Evolutionary conservation across 495 filamentous ascomycete genomes (phyloP), one percentile per base, ranked within the genome.

Genomic region (Cercophora sp.): DNA sequence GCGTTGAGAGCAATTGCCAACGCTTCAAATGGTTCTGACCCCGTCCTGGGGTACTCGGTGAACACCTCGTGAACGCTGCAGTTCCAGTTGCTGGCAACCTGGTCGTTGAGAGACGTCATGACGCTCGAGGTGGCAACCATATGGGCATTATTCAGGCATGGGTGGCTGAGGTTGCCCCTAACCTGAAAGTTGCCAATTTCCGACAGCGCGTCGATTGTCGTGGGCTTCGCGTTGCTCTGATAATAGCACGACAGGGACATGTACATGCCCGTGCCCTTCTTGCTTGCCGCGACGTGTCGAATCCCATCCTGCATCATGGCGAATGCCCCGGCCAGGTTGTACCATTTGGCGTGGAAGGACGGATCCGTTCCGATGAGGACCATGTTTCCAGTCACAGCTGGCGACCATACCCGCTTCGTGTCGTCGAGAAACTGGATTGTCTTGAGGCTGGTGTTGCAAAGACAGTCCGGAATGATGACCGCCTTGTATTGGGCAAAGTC

Each of bases 51-150:
- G 42, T 71, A 77, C 36, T 59, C 63, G 2, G 72, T 58, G 58
- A 79, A 77, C 1, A 69, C 66, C 51, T 77, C 74, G 44, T 79
- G 75, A 27, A 76, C 75, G 43, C 66, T 71, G 54, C 74, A 79
- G 34, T 67, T 64, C 75, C 75, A 79, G 55, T 70, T 61, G 29
- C 71, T 75, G 4, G 77, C 65, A 9, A 64, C 58, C 4, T 10
- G 45, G 58, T 79, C 75, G 35, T 66, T 65, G 18, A 79, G 61
- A 5, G 62, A 64, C 1, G 55, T 62, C 47, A 79, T 63, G 39
- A 71, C 70, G 0, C 47, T 35, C 10, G 69, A 70, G 9, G 53
- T 51, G 55, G 74, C 75, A 11, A 76, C 73, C 6, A 77, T 68
- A 53, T 79, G 75, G 4, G 60, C 73, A 8, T 75, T 57, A 58